Conservation (phyloP, 2,329 filamentous ascomycete genomes). For the Orbilia javanica region DNA sequence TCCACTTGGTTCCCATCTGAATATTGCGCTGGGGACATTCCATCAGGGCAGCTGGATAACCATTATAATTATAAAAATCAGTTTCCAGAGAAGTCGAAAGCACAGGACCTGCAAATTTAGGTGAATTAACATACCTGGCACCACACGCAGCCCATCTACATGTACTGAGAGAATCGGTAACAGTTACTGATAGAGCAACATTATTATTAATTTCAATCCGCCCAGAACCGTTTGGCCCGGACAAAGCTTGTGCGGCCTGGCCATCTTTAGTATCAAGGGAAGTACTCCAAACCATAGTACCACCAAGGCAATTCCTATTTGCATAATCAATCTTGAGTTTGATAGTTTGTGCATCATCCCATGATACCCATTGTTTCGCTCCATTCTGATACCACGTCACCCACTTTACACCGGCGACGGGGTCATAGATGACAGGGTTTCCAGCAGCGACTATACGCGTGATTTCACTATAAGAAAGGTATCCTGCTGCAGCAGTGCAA, state of each 20-base stretch:
- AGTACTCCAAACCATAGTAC: conserved; percentile 61
- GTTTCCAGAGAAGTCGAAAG: neutral
- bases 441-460: conserved; percentile 4
- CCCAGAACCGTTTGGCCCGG: conserved; percentile 18
- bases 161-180: conserved; percentile 18
- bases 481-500: conserved; percentile 26
- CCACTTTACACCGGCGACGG: conserved; percentile 32
- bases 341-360: conserved; percentile 60
- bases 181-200: conserved; percentile 11
- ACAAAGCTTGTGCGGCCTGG: conserved; percentile 9
- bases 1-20: conserved; percentile 12
- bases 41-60: conserved; percentile 7
- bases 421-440: conserved; percentile 22
- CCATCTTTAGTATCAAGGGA: conserved; percentile 8
- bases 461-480: conserved; percentile 38
- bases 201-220: conserved; percentile 17
- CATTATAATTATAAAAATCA: neutral
- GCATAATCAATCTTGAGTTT: conserved; percentile 62
- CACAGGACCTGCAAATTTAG: neutral
- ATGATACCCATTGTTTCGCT: conserved; percentile 38
- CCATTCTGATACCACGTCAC: conserved; percentile 42
- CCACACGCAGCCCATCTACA: conserved; percentile 18
- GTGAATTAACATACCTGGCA: conserved; percentile 7
- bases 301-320: conserved; percentile 62
- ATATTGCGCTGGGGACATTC: conserved; percentile 14